Evolutionary conservation across 148 eudicot genomes (phyloP), one percentile per base, ranked within the genome.

Genomic region (Agrostemma githago): DNA sequence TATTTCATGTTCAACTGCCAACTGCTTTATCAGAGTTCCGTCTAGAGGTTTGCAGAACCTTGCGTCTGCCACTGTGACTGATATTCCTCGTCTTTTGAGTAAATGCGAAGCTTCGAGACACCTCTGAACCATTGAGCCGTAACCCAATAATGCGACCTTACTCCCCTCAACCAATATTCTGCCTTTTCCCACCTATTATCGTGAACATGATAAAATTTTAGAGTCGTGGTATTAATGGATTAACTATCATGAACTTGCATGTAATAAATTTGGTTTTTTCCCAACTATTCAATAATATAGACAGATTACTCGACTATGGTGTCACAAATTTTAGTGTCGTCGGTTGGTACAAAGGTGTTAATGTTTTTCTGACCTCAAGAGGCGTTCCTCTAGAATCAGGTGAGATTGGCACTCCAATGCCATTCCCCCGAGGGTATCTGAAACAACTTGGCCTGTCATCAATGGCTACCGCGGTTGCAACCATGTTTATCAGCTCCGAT

Each of bases 21-120:
- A 68, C 68, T 77, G 71, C 76, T 71, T 84, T 71, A 90, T 84
- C 0, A 90, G 89, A 64, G 86, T 80, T 38, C 77, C 78, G 78
- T 90, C 96, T 68, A 90, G 75, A 70, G 96, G 96, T 79, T 88
- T 90, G 84, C 96, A 90, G 79, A 90, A 88, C 62, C 92, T 86
- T 19, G 92, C 96, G 79, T 90, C 92, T 0, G 88, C 89, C 62
- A 90, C 88, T 66, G 96, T 90, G 68, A 80, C 83, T 39, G 81
- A 74, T 57, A 88, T 76, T 62, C 85, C 70, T 16, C 82, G 79
- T 40, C 66, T 10, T 74, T 81, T 73, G 8, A 88, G 83, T 56
- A 85, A 74, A 6, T 46, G 68, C 34, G 92, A 85, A 20, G 96
- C 96, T 81, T 79, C 90, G 21, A 88, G 60, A 74, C 96, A 90